Evolutionary conservation across 2,329 filamentous ascomycete species (phyloP).

Genomic region (Thelonectria blattea): DNA sequence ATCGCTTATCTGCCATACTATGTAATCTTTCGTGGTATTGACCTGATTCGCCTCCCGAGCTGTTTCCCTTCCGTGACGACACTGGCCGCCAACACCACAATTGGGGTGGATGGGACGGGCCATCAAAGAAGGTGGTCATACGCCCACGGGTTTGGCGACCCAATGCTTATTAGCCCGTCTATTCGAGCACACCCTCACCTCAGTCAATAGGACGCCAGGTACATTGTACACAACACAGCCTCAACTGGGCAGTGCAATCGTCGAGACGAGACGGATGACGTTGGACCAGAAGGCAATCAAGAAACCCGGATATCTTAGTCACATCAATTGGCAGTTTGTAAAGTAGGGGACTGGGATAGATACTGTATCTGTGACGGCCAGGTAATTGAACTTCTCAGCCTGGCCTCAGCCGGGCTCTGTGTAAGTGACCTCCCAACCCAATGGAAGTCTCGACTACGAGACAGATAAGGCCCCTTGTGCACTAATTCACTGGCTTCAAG

Average conservation of each 20-base stretch:
- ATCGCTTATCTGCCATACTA: neutral
- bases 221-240: neutral
- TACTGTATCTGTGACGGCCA: too few relatives aligned
- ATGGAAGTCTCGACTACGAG: too few relatives aligned
- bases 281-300: neutral
- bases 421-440: neutral
- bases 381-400: too few relatives aligned
- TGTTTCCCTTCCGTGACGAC: neutral
- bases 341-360: too few relatives aligned
- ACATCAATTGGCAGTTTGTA: too few relatives aligned
- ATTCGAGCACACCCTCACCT: conserved; percentile 4
- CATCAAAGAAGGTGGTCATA: conserved; percentile 5
- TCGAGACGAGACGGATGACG: neutral
- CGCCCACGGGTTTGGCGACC: neutral
- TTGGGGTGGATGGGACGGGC: neutral
- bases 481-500: neutral
- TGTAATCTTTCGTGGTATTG: neutral
- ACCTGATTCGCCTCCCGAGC: neutral
- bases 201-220: neutral
- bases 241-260: neutral
- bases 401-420: too few relatives aligned
- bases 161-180: neutral
- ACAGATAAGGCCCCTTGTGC: too few relatives aligned
- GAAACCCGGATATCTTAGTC: neutral
- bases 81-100: neutral